Base-by-base conservation (phyloP, 1,284 basidiomycete genomes). In the Trichosporon sp. region DNA sequence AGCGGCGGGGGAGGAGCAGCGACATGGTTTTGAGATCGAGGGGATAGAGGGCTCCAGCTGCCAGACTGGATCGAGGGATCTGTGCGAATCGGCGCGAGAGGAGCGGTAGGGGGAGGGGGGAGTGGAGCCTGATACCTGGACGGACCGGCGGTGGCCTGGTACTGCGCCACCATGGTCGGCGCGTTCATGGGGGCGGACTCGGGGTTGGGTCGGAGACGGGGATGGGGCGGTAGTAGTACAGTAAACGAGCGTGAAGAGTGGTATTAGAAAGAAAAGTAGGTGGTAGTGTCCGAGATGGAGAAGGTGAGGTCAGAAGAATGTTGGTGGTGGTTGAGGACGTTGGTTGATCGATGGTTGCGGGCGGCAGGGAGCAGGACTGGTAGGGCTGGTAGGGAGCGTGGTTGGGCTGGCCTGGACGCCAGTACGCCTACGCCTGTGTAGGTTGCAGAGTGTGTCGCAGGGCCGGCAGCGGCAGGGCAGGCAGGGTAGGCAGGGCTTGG, bases 161-260 rank as follows among this genome's bases (percentile, higher is more conserved):
- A 69, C 2, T 70, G 71, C 34, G 67, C 70, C 25, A 72, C 71
- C 76, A 74, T 76, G 62, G 65, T 65, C 51, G 65, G 62, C 34
- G 58, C 34, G 15, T 23, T 51, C 65, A 62, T 65, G 35, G 38
- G 18, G 11, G 38, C 31, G 32, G 25, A n/a, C 13, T 47, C 23
- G 29, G n/a, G n/a, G n/a, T n/a, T n/a, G n/a, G 23, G 35, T 25
- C 35, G 38, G 27, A 51, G 31, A n/a, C n/a, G 53, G 21, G 21
- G 27, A 62, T 29, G n/a, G 27, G 25, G 13, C 23, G 35, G 63
- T 42, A 21, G 35, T 44, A 62, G 21, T 38, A 47, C 34, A 42
- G 32, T 34, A 62, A 63, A 62, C 21, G 68, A 65, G 64, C 44
- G 65, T 70, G 65, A 21, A 29, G 65, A 25, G 58, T 31, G 15